Percentiles rank a stretch among this genome's conserved stretches.
phyloP scores from a whole-genome alignment of 441 rosid genomes.

The Erysimum cheiri region DNA sequence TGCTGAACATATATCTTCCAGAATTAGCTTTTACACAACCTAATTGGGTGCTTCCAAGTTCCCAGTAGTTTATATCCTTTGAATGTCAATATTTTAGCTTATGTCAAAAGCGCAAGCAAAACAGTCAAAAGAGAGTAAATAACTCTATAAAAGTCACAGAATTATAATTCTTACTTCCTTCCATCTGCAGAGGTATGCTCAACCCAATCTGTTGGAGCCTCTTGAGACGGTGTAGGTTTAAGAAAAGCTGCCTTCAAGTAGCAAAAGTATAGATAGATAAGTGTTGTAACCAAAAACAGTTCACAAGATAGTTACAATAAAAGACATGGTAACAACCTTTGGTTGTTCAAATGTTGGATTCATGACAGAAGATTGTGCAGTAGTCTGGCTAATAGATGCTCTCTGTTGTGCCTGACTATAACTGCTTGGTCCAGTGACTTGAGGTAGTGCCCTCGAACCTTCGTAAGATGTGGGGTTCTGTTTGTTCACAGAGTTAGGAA shows the following conservation, averaged over 20 bases:
- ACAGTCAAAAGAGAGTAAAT: neutral
- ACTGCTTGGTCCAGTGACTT: slow-evolving; percentile 52
- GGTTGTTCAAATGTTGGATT: slow-evolving; percentile 57
- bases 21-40: neutral
- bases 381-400: slow-evolving; percentile 52
- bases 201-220: slow-evolving; percentile 66
- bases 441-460: slow-evolving; percentile 59
- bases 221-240: slow-evolving; percentile 54
- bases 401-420: slow-evolving; percentile 62
- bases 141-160: slow-evolving; percentile 7
- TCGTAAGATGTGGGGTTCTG: slow-evolving; percentile 71
- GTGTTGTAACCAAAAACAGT: slow-evolving; percentile 28
- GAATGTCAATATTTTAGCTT: slow-evolving; percentile 17
- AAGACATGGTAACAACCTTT: slow-evolving; percentile 47
- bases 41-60: neutral
- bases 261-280: slow-evolving; percentile 34
- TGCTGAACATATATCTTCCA: neutral
- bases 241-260: slow-evolving; percentile 53
- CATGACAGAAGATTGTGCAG: slow-evolving; percentile 48
- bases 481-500: slow-evolving; percentile 37
- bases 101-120: slow-evolving; percentile 23
- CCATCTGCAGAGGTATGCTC: slow-evolving; percentile 85
- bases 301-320: slow-evolving; percentile 25
- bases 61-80: neutral
- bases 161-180: slow-evolving; percentile 58